A percentile compares a stretch with the other conserved stretches of the same genome.
phyloP scores from a whole-genome alignment of 1,284 basidiomycete species.

The Schizophyllum commune region DNA sequence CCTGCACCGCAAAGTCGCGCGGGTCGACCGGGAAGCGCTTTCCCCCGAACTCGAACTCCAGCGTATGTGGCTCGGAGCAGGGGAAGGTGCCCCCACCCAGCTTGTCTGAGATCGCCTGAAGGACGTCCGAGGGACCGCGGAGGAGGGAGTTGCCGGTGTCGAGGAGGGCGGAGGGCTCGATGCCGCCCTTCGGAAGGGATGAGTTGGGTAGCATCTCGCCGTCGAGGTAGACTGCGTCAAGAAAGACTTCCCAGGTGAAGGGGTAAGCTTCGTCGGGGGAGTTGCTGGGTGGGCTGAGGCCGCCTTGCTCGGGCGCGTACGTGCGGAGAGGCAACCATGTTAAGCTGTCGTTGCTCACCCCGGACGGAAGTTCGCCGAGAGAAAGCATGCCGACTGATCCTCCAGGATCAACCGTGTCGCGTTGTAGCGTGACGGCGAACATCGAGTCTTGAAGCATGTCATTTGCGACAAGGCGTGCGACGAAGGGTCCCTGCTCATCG shows the following conservation, averaged over 20 bases:
- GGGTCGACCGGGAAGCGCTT: constrained; percentile 58
- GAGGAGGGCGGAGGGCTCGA: constrained; percentile 41
- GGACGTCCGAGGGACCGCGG: constrained; percentile 45
- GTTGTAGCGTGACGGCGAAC: constrained; percentile 39
- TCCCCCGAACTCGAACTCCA: constrained; percentile 58
- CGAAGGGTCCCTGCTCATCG: constrained; percentile 24
- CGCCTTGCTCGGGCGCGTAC: constrained; percentile 35
- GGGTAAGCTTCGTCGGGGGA: constrained; percentile 35
- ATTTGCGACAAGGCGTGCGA: constrained; percentile 30
- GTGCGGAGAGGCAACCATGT: constrained; percentile 44
- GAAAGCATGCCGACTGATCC: constrained; percentile 43
- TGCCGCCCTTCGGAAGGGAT: constrained; percentile 24
- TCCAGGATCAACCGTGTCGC: constrained; percentile 42
- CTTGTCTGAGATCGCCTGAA: constrained; percentile 31
- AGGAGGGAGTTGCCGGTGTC: constrained; percentile 54
- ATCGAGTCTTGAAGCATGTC: constrained; percentile 27
- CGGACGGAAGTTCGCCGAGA: constrained; percentile 41
- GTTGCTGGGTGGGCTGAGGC: constrained; percentile 32
- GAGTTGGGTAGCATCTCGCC: constrained; percentile 40
- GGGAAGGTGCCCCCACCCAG: constrained; percentile 39
- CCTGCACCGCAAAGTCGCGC: constrained; percentile 48
- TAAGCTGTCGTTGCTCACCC: constrained; percentile 30
- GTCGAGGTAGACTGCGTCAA: constrained; percentile 51
- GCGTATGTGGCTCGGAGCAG: constrained; percentile 36
- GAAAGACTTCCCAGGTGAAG: constrained; percentile 51